phyloP scores from a whole-genome alignment of 2,329 filamentous ascomycete genomes.

The Talaromyces marneffei region DNA sequence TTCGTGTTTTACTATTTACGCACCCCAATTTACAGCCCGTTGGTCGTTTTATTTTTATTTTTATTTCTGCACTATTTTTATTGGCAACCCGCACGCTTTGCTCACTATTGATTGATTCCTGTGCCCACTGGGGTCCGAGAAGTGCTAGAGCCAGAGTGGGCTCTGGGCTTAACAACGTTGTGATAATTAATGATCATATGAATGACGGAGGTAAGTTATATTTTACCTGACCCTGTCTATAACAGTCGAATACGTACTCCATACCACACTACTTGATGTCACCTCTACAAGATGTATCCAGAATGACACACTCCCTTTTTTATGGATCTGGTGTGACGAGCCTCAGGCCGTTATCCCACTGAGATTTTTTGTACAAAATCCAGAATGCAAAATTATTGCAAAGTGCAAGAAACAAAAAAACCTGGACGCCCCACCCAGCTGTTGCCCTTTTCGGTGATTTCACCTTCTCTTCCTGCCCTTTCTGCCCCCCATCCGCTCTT shows the following conservation, averaged over 20 bases:
- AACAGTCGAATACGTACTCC: too few species aligned
- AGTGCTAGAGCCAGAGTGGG: background rate
- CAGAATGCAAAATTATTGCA: background rate
- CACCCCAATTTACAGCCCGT: background rate
- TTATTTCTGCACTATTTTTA: background rate
- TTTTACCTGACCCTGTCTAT: background rate
- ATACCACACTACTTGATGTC: background rate
- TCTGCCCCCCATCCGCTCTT: background rate
- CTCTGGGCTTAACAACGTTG: background rate
- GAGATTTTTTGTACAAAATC: background rate
- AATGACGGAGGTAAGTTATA: background rate
- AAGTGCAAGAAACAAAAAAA: background rate
- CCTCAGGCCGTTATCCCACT: background rate
- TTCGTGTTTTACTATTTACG: background rate
- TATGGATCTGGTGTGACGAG: background rate
- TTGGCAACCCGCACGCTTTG: background rate
- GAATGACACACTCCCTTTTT: background rate
- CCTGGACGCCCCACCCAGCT: background rate
- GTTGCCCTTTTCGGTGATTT: conserved; percentile 4
- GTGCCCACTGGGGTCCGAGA: background rate
- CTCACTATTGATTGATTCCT: background rate
- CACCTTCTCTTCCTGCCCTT: background rate
- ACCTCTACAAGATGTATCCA: background rate
- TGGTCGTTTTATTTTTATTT: background rate
- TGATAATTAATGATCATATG: background rate